Percentiles rank a stretch among this genome's conserved stretches.
These are phyloP conservation scores for Aureobasidium sp. DNA, from an alignment of 2,329 filamentous ascomycete genomes.

Conservation along the genomic window DNA sequence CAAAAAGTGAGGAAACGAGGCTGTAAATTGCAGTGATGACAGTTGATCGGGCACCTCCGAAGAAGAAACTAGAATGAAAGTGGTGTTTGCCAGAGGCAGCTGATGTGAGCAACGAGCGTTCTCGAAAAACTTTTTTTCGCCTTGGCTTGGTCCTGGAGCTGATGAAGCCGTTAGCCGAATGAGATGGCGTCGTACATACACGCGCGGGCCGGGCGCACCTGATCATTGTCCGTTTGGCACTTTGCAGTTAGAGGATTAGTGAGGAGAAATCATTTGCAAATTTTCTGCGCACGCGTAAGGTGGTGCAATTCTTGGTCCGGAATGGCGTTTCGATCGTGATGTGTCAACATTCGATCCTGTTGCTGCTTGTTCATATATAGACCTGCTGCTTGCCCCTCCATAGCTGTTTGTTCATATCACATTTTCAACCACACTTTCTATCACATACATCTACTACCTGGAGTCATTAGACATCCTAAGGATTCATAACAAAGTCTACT, in stretches of 20 bases:
- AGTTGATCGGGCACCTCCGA: constrained; percentile 1
- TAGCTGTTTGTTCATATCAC: constrained; percentile 1
- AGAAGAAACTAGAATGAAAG: not conserved
- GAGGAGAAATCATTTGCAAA: not conserved
- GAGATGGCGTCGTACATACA: too few relatives aligned
- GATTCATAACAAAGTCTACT: too few relatives aligned
- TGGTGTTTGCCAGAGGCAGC: not conserved
- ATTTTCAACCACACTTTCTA: not conserved
- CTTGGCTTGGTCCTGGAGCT: too few relatives aligned
- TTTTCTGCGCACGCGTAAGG: not conserved
- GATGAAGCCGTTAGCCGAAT: too few relatives aligned
- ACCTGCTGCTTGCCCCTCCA: not conserved
- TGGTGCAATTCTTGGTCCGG: constrained; percentile 4
- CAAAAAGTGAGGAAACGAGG: not conserved
- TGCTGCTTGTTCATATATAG: not conserved
- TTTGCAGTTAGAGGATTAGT: constrained; percentile 1
- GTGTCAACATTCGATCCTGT: constrained; percentile 8
- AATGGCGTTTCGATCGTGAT: constrained; percentile 2
- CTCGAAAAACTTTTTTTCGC: not conserved
- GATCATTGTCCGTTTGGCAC: constrained; percentile 1
- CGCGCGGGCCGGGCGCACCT: not conserved
- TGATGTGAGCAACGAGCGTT: not conserved
- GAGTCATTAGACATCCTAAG: not conserved
- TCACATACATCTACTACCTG: not conserved
- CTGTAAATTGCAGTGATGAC: not conserved